Evolutionary conservation across 805 yeast species (phyloP), one percentile per base, ranked within the genome.

Genomic region (Zygotorulaspora danielsina): DNA sequence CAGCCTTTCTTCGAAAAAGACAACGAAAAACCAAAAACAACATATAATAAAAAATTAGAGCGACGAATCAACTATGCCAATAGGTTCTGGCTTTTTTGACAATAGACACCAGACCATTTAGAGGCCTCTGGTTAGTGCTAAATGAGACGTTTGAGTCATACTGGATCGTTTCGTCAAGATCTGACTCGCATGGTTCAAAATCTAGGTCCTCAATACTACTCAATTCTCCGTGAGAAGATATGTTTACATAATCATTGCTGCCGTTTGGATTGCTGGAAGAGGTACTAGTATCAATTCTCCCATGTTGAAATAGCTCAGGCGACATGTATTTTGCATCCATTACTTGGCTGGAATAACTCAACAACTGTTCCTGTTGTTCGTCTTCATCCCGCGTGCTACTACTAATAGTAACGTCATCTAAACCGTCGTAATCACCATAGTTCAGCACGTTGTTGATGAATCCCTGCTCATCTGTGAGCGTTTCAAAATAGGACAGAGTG

Each of bases 181-280:
- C 45, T 10, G 39, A 34, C 16, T 42, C 48, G 13, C 28, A 28
- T 1, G 48, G 41, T n/a, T 42, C 45, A 13, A 41, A 37, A 11
- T 46, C 47, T 27, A 58, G 38, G 32, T 58, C 56, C 36, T 58
- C 63, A 1, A 56, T 48, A 31, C 60, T 56, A 35, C 61, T 54
- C 19, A 58, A 36, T 34, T 58, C 61, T 21, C 57, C 54, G 24
- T 49, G 50, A 2, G 63, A 58, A 6, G 60, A 53, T 12, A 58
- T 45, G 19, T 56, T 57, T 4, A 58, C 51, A 28, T 53, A 58
- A 25, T 57, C 59, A 34, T 46, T 44, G 27, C 36, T 27, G 15
- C 34, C 48, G 11, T 26, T 38, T 13, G 36, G 45, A 4, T 39
- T 34, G 13, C 38, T 32, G 15, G 36, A 33, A 3, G 34, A 24